Conservation (phyloP, 2,329 filamentous ascomycete species). For the Ramichloridium luteum region DNA sequence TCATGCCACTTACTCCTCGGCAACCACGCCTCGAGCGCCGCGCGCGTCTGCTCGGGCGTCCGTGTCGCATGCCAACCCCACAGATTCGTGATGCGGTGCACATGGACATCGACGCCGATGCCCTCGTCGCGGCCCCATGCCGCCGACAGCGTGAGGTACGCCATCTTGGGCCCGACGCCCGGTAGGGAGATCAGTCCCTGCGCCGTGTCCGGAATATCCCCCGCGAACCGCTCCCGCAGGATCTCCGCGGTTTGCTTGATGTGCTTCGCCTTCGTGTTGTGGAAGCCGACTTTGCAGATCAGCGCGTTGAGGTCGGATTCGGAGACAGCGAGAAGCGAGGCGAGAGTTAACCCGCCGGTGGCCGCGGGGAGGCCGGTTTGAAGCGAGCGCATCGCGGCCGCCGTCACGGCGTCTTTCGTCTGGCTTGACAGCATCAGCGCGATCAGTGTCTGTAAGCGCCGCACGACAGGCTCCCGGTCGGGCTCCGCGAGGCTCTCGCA, state of each 20-base stretch:
- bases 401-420: constrained; percentile 85
- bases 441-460: constrained; percentile 75
- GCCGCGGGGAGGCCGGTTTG: constrained; percentile 61
- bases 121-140: constrained; percentile 60
- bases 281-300: constrained; percentile 79
- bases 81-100: constrained; percentile 85
- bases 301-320: constrained; percentile 56
- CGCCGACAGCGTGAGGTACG: constrained; percentile 71
- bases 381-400: constrained; percentile 66
- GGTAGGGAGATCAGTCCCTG: constrained; percentile 64
- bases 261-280: constrained; percentile 71
- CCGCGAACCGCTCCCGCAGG: constrained; percentile 54
- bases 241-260: constrained; percentile 66
- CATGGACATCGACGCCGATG: constrained; percentile 89
- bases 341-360: constrained; percentile 57
- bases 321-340: constrained; percentile 63
- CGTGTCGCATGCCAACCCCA: constrained; percentile 84
- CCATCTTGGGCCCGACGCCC: constrained; percentile 92
- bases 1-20: constrained; percentile 79
- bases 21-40: constrained; percentile 67
- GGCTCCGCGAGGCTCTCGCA: constrained; percentile 64
- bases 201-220: constrained; percentile 71
- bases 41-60: constrained; percentile 69
- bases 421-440: constrained; percentile 85
- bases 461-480: constrained; percentile 39